Base-by-base conservation (phyloP, 2,329 filamentous ascomycete species). In the Neonectria magnoliae region DNA sequence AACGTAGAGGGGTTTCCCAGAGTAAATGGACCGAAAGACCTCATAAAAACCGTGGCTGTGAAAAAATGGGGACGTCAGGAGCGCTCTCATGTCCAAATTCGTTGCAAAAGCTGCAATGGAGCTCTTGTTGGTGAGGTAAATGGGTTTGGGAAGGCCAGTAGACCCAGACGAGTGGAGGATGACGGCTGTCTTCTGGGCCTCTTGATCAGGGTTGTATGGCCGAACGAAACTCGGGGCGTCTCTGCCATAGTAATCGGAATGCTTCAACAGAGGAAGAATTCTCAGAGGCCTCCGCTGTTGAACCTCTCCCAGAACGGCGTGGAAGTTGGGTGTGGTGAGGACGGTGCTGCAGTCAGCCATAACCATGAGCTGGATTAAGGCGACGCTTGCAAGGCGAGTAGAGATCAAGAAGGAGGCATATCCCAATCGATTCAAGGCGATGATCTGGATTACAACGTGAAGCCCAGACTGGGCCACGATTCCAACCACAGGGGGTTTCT, bases 111-210 rank as follows among this genome's bases (percentile, higher is more conserved):
- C 87, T 9, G 79, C 79, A 9, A 89, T 75, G 7, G 81, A 82
- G 13, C 83, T 80, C 10, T 76, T 73, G 57, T 91, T 86, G 1
- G 83, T 86, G 53, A 88, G 84, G 62, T 82, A 87, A 50, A 91
- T 89, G 0, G 88, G 87, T 65, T 90, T 90, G 0, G 88, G 88
- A 0, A 90, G 78, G 0, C 88, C 88, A 0, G 89, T 90, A 0
- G 85, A 88, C 8, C 88, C 88, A 27, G 71, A 71, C 13, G 78
- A 80, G 55, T 81, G 79, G 5, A 81, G 70, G 0, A 72, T 72
- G 0, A 72, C 68, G 0, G 70, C 71, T 0, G 68, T 53, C 4
- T 71, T 72, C 1, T 68, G 56, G 2, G 65, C 64, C 14, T 72
- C 70, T 0, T 33, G 45, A 5, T 70, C 69, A 0, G 69, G 69